Base-by-base conservation (phyloP, 805 yeast genomes). In the Sungouiozyma intestinalis region DNA sequence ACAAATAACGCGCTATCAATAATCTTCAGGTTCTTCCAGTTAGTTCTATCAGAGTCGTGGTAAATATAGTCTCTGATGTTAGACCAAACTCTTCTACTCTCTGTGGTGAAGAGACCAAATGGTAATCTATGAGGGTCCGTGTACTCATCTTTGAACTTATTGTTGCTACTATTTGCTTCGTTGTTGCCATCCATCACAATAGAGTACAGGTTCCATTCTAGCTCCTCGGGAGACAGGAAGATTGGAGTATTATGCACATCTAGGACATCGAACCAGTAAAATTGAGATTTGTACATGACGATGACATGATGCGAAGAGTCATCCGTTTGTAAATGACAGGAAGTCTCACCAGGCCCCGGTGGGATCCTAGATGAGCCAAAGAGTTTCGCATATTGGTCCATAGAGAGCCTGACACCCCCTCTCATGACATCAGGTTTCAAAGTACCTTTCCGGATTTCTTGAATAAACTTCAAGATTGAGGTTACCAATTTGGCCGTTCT, bases 211-310 rank as follows among this genome's bases (percentile, higher is more conserved):
- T 85, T 86, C 57, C 79, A 68, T 43, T 76, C 79, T 50, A 87
- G 70, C 58, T 85, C 94, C 42, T 74, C 76, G 55, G 85, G 90
- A 1, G 81, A 71, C 5, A 47, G 41, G 56, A 87, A 67, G 38
- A 86, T 71, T 47, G 87, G 68, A 55, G 84, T 79, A 57, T 83
- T 77, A 48, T 77, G 65, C 39, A 71, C 69, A 61, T 86, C 94
- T 52, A 87, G 66, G 1, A 87, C 97, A 57, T 87, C 95, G 58
- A 87, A 87, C 95, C 96, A 87, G 64, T 87, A 87, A 61, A 86
- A 85, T 62, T 87, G 95, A 2, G 94, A 83, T 54, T 83, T 79
- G 47, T 85, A 79, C 59, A 85, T 65, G 14, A 87, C 88, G 8
- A 86, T 80, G 32, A 87, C 77, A 60, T 87, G 96, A 53, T 78